phyloP scores from a whole-genome alignment of 345 rosid species.

The Corchorus olitorius region DNA sequence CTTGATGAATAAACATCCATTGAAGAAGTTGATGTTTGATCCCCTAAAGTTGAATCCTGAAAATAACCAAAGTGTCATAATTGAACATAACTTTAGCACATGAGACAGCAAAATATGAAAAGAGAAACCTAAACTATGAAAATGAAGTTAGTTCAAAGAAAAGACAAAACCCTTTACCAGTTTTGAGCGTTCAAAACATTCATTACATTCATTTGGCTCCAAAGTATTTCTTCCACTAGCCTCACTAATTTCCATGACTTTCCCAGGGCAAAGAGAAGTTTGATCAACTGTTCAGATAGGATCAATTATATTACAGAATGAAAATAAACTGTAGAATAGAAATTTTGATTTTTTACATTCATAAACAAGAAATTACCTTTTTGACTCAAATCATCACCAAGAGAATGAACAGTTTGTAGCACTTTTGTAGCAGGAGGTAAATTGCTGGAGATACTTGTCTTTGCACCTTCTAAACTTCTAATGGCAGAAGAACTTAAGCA shows the following conservation, averaged over 20 bases:
- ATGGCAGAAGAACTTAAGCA: slow-evolving; percentile 30
- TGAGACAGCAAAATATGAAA: not conserved
- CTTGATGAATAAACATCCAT: slow-evolving; percentile 28
- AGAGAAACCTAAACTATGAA: not conserved
- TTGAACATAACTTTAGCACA: not conserved
- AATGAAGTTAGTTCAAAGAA: not conserved
- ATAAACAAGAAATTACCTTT: slow-evolving; percentile 31
- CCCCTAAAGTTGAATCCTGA: slow-evolving; percentile 44
- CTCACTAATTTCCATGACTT: slow-evolving; percentile 15
- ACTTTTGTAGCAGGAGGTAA: slow-evolving; percentile 19
- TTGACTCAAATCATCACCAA: slow-evolving; percentile 17
- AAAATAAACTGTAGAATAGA: not conserved
- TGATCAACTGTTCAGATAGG: slow-evolving; percentile 18
- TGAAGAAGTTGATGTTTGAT: slow-evolving; percentile 26
- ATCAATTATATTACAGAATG: not conserved
- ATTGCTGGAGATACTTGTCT: slow-evolving; percentile 12
- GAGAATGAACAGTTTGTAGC: slow-evolving; percentile 18
- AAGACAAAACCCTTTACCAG: slow-evolving; percentile 33
- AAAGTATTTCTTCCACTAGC: slow-evolving; percentile 17
- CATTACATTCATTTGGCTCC: too few relatives aligned
- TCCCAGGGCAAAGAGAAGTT: slow-evolving; percentile 26
- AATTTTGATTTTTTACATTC: slow-evolving; percentile 1
- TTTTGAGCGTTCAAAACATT: too few relatives aligned
- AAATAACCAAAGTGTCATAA: slow-evolving; percentile 12
- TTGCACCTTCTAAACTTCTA: slow-evolving; percentile 25